Evolutionary conservation across 1,284 basidiomycete species (phyloP).

Genomic region (Inonotus obliquus): DNA sequence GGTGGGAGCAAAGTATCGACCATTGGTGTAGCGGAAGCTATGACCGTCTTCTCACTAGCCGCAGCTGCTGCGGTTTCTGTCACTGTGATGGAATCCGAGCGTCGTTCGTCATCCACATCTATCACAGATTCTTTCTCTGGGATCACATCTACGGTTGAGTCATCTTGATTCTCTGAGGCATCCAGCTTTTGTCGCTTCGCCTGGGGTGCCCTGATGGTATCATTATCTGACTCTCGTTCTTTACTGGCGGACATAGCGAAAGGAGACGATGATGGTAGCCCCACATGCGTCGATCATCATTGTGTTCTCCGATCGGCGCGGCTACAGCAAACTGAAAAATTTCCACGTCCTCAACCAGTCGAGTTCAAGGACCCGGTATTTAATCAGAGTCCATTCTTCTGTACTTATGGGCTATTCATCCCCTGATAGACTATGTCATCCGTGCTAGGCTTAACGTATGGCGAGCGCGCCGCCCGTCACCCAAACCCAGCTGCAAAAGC

Average conservation of each 20-base stretch:
- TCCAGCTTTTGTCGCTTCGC: conserved; percentile 14
- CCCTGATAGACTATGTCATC: conserved; percentile 35
- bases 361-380: background rate
- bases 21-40: conserved; percentile 8
- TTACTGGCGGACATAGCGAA: background rate
- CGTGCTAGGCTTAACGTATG: conserved; percentile 52
- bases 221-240: background rate
- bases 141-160: background rate
- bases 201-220: background rate
- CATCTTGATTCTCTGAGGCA: background rate
- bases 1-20: conserved; percentile 59
- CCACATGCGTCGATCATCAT: background rate
- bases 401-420: conserved; percentile 18
- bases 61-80: background rate
- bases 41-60: background rate
- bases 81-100: background rate
- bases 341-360: background rate
- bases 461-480: conserved; percentile 56
- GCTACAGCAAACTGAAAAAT: background rate
- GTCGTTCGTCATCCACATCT: conserved; percentile 20
- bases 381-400: background rate
- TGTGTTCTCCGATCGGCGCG: background rate
- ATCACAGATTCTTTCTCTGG: conserved; percentile 6
- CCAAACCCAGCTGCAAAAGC: conserved; percentile 70
- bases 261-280: background rate